A percentile compares a stretch with the other conserved stretches of the same genome.
phyloP scores from a whole-genome alignment of 2,329 filamentous ascomycete genomes.

The Mycogone perniciosa region DNA sequence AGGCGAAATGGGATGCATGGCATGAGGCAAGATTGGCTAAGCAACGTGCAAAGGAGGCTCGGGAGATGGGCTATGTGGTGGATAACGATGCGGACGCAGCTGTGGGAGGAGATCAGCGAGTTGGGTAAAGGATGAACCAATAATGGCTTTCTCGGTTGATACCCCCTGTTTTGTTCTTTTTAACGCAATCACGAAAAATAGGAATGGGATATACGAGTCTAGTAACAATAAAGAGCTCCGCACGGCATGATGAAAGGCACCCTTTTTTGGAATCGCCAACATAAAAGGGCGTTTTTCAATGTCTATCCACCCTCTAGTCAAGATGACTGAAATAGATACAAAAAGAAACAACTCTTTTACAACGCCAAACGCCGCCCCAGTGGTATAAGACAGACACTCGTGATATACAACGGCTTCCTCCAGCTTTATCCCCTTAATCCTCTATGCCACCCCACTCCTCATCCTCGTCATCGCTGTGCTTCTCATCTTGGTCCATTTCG shows the following conservation, averaged over 20 bases:
- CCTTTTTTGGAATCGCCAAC: too few species aligned
- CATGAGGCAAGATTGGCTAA: constrained; percentile 32
- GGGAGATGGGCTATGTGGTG: constrained; percentile 35
- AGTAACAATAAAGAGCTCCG: too few species aligned
- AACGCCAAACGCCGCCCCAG: not conserved
- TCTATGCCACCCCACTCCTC: constrained; percentile 64
- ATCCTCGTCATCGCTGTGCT: constrained; percentile 27
- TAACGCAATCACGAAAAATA: not conserved
- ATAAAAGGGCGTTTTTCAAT: too few species aligned
- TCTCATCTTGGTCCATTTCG: constrained; percentile 28
- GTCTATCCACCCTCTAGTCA: not conserved
- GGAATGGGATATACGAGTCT: not conserved
- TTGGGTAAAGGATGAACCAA: constrained; percentile 17
- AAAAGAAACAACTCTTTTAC: not conserved
- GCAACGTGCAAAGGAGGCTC: constrained; percentile 34
- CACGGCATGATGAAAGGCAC: too few species aligned
- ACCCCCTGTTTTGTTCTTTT: not conserved
- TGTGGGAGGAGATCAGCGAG: constrained; percentile 24
- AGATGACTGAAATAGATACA: not conserved
- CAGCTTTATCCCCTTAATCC: constrained; percentile 29
- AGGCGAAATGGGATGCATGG: constrained; percentile 41
- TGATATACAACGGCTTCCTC: not conserved
- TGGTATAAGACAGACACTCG: constrained; percentile 21
- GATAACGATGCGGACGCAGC: constrained; percentile 28
- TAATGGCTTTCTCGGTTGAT: not conserved